Evolutionary conservation across 129 eudicot genomes (phyloP).

Genomic region (Helianthus tuberosus): DNA sequence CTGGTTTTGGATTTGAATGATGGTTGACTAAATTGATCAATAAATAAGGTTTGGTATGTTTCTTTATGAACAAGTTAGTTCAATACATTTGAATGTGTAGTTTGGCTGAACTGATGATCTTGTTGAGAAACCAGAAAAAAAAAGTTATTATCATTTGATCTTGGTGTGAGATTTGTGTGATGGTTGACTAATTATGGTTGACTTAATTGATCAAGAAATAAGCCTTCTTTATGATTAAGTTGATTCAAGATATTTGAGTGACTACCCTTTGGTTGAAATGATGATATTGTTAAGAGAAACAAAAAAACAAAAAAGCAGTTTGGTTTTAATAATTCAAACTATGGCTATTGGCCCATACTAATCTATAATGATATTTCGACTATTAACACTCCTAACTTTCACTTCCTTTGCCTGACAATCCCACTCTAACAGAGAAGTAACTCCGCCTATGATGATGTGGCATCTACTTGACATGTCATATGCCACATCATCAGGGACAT

Average conservation of each 20-base stretch:
- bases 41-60: neutral
- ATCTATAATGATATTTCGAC: too few species aligned
- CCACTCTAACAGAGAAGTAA: too few species aligned
- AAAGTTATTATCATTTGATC: slow-evolving; percentile 2
- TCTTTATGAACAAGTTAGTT: neutral
- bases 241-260: neutral
- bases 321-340: too few species aligned
- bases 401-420: too few species aligned
- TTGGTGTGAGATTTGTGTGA: slow-evolving; percentile 3
- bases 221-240: neutral
- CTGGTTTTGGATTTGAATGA: slow-evolving; percentile 8
- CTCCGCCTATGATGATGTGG: too few species aligned
- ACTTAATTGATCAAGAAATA: slow-evolving; percentile 18
- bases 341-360: too few species aligned
- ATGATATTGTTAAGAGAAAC: neutral
- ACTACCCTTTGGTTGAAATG: neutral
- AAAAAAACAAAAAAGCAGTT: neutral
- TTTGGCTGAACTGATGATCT: neutral
- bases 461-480: too few species aligned
- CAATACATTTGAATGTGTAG: too few species aligned
- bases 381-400: too few species aligned
- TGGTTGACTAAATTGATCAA: slow-evolving; percentile 24
- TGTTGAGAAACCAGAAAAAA: neutral
- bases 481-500: too few species aligned
- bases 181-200: slow-evolving; percentile 21